These are phyloP conservation scores for Ceratobasidium sp. DNA, from an alignment of 1,284 basidiomycete species.

Conservation along the genomic window DNA sequence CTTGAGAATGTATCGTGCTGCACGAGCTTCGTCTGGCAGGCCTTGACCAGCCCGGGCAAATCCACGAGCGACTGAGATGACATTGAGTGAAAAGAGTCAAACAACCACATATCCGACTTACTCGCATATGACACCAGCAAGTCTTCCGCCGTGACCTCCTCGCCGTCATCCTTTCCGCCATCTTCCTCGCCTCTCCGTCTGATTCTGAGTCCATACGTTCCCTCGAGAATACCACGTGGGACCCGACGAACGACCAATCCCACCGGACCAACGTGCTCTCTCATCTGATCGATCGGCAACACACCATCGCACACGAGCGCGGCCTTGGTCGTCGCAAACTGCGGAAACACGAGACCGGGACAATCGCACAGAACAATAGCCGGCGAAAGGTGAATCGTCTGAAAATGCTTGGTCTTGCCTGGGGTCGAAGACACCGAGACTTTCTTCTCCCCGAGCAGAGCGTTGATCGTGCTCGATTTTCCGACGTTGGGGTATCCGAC, in stretches of 20 bases:
- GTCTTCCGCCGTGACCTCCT: slow-evolving; percentile 81
- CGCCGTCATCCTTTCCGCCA: slow-evolving; percentile 78
- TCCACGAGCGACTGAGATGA: slow-evolving; percentile 81
- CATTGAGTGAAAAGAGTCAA: slow-evolving; percentile 32
- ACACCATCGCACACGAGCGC: slow-evolving; percentile 97
- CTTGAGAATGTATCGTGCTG: slow-evolving; percentile 93
- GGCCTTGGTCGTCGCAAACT: slow-evolving; percentile 95
- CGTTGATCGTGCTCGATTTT: slow-evolving; percentile 66
- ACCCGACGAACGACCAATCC: slow-evolving; percentile 83
- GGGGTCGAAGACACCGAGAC: slow-evolving; percentile 97
- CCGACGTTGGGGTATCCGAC: slow-evolving; percentile 70
- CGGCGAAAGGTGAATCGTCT: slow-evolving; percentile 92
- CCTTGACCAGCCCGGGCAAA: slow-evolving; percentile 94
- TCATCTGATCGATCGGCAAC: slow-evolving; percentile 96
- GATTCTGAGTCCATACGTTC: slow-evolving; percentile 87
- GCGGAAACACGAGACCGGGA: slow-evolving; percentile 97
- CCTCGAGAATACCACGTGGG: slow-evolving; percentile 86
- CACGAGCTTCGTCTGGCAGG: slow-evolving; percentile 95
- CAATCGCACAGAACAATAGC: slow-evolving; percentile 96
- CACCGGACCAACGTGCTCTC: slow-evolving; percentile 90
- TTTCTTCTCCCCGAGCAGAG: slow-evolving; percentile 76
- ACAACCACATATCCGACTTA: slow-evolving; percentile 55
- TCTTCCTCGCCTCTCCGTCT: slow-evolving; percentile 70
- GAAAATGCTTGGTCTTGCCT: slow-evolving; percentile 99
- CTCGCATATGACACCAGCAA: slow-evolving; percentile 90